Evolutionary conservation across 495 filamentous ascomycete species (phyloP).

Genomic region (Penicillium bovifimosum): DNA sequence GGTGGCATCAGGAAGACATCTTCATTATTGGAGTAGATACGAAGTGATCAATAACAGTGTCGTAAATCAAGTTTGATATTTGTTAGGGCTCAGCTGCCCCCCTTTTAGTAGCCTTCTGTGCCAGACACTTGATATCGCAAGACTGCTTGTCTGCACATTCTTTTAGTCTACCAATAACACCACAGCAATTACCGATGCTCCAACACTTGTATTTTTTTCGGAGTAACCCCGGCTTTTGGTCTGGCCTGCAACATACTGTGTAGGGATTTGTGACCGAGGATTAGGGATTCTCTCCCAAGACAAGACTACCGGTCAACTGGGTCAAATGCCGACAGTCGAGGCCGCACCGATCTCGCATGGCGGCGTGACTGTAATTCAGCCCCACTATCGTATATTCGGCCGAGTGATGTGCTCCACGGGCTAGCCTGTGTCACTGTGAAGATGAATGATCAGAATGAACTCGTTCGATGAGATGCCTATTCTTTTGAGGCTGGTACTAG

Average conservation of each 20-base stretch:
- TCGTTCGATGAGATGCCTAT: neutral
- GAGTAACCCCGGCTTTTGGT: neutral
- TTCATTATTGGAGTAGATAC: neutral
- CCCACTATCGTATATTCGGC: neutral
- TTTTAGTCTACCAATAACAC: slow-evolving; percentile 15
- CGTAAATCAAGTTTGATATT: too few relatives aligned
- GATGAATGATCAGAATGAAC: too few relatives aligned
- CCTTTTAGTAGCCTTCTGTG: too few relatives aligned
- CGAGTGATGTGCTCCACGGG: neutral
- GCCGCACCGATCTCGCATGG: slow-evolving; percentile 2
- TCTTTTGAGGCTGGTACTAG: neutral
- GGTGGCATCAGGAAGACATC: neutral
- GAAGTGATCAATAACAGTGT: neutral
- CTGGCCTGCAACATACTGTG: too few relatives aligned
- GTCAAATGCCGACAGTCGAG: slow-evolving; percentile 1
- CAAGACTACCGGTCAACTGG: slow-evolving; percentile 2
- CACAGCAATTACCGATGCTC: slow-evolving; percentile 18
- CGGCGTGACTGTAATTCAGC: neutral
- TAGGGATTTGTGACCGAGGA: neutral
- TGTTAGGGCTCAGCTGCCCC: too few relatives aligned
- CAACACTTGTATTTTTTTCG: neutral
- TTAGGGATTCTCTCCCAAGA: neutral
- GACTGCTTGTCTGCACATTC: neutral
- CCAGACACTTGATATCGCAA: too few relatives aligned
- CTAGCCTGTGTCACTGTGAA: too few relatives aligned